Evolutionary conservation across 768 basidiomycete genomes (phyloP), one percentile per base, ranked within the genome.

Genomic region (Paxillus involutus): DNA sequence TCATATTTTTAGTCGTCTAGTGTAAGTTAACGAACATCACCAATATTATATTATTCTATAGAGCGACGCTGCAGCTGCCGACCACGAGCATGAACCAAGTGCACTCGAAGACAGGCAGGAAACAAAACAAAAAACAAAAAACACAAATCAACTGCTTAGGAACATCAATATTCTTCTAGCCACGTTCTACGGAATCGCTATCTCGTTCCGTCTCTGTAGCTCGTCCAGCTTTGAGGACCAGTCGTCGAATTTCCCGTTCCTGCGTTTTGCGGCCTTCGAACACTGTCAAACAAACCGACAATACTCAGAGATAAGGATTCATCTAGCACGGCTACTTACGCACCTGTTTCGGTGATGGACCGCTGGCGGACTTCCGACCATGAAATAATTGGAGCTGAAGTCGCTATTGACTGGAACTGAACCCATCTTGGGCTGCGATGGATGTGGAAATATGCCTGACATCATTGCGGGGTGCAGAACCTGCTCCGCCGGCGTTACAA

Each of bases 151-250:
- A 16, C 2, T 33, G 17, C 42, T 54, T 49, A 51, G 46, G 21
- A 36, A 45, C 52, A 50, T 6, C 3, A 42, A 51, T 16, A 19
- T 44, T 26, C 26, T 6, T 26, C 26, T 26, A 5, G 26, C 26
- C 26, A 5, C 26, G 26, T 5, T 6, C 33, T 42, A 53, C n/a
- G 48, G 49, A 19, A 62, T 49, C 13, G 36, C 49, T 3, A 2
- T 17, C 17, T 49, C 59, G 16, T 14, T 63, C 54, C 59, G 11
- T 29, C 44, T 40, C 47, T 52, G 49, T 63, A 43, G 41, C 41
- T 10, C 45, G 17, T 43, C 62, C 52, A 51, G 3, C 33, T 43
- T 21, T 9, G 51, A 44, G 40, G 50, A 17, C 44, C 42, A 44
- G 37, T 10, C 14, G 16, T 37, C 7, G 35, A 24, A 39, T 39